Base-by-base conservation (phyloP, 2,329 filamentous ascomycete species). In the Pezicula neosporulosa region DNA sequence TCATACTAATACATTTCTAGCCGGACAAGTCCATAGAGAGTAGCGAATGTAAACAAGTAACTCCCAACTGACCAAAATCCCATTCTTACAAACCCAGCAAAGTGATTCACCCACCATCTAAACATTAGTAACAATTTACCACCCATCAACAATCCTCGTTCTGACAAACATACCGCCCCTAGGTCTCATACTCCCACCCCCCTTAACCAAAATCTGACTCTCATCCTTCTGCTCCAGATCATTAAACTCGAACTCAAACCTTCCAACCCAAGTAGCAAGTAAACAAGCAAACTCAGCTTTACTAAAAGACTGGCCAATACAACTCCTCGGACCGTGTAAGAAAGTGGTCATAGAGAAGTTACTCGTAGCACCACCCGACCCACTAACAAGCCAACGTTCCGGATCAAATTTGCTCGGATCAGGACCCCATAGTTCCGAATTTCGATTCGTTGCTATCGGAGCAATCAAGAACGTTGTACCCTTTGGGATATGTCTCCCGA, bases 321-420 rank as follows among this genome's bases (percentile, higher is more conserved):
- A 96, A 63, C 86, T 88, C 48, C 91, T 75, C 2, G 91, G 90
- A 0, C 92, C 92, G 66, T 96, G 90, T 52, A 96, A 68, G 70
- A 96, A 96, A 0, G 89, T 93, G 70, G 93, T 66, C 61, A 87
- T 85, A 1, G 85, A 81, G 66, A 87, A 96, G 68, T 93, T 94
- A 58, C 79, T 89, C 15, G 77, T 74, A 1, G 89, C 86, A 8
- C 88, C 88, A 6, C 90, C 90, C 1, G 41, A 37, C 8, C 63
- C 74, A 30, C 68, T 67, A n/a, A 67, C 72, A 63, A 86, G 76
- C 88, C 88, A 93, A 13, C 89, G 77, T 37, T 91, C 89, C 0
- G 91, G 91, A 49, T 89, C 81, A 75, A 97, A 97, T 44, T 81
- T 73, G 28, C 72, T 70, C 0, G 90, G 90, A 59, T 93, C 87